Evolutionary conservation across 192 early-diverging fungal genomes (phyloP).

Genomic region (Coemansia javaensis): DNA sequence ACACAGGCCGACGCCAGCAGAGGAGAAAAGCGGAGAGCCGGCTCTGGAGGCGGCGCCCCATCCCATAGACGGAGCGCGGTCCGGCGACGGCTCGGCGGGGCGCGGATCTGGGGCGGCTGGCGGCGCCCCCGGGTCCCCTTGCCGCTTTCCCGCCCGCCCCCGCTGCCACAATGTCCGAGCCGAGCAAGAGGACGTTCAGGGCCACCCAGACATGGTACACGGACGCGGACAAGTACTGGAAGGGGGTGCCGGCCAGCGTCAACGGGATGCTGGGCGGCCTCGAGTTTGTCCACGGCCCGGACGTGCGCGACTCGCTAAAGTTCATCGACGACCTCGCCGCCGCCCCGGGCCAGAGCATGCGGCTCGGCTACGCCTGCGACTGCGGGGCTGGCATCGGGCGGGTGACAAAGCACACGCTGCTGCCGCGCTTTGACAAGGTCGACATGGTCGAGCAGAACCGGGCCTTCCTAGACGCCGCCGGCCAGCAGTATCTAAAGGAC

Average conservation of each 20-base stretch:
- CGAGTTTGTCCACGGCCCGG: slow-evolving; percentile 64
- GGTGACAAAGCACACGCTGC: slow-evolving; percentile 80
- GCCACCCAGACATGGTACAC: slow-evolving; percentile 59
- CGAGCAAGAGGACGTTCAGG: slow-evolving; percentile 4
- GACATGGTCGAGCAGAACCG: slow-evolving; percentile 88
- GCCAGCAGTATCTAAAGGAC: slow-evolving; percentile 53
- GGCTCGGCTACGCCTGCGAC: slow-evolving; percentile 55
- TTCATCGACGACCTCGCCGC: slow-evolving; percentile 54
- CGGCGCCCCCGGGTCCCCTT: not conserved
- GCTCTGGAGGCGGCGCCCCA: too few species aligned
- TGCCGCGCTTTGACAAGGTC: slow-evolving; percentile 73
- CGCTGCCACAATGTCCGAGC: not conserved
- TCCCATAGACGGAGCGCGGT: too few species aligned
- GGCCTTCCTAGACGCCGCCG: slow-evolving; percentile 72
- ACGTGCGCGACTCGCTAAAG: slow-evolving; percentile 59
- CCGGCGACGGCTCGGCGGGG: too few species aligned
- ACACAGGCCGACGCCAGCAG: too few species aligned
- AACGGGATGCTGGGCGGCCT: slow-evolving; percentile 90
- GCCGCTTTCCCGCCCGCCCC: too few species aligned
- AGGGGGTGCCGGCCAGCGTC: slow-evolving; percentile 26
- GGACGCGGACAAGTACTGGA: slow-evolving; percentile 58
- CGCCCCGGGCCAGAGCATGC: not conserved
- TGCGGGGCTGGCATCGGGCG: slow-evolving; percentile 96
- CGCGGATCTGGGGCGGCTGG: not conserved
- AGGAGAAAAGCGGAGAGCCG: too few species aligned